These are phyloP conservation scores for Salvia splendens DNA, from an alignment of 257 asterid genomes.

Conservation along the genomic window DNA sequence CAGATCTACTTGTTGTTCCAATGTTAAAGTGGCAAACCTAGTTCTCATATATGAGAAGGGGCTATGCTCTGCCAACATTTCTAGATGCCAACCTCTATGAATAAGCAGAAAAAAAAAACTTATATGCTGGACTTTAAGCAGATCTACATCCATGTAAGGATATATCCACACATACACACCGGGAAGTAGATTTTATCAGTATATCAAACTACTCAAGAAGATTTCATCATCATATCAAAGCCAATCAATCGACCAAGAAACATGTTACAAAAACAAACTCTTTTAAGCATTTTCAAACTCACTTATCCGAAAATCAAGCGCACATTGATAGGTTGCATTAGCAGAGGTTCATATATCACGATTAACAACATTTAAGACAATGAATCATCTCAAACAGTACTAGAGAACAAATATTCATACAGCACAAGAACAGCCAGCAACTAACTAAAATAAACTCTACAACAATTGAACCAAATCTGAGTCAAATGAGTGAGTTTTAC, in stretches of 20 bases:
- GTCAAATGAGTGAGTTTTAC: slow-evolving; percentile 31
- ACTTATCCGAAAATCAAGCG: slow-evolving; percentile 10
- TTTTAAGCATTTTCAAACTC: slow-evolving; percentile 23
- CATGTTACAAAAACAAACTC: neutral
- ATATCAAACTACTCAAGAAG: neutral
- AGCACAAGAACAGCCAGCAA: slow-evolving; percentile 26
- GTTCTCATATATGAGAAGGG: slow-evolving; percentile 1
- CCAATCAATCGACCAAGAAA: neutral
- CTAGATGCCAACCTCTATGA: neutral
- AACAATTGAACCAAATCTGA: slow-evolving; percentile 4
- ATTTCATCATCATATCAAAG: neutral
- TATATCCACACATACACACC: slow-evolving; percentile 2
- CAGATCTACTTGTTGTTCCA: neutral
- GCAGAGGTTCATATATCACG: neutral
- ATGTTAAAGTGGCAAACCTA: slow-evolving; percentile 7
- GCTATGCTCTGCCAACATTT: neutral
- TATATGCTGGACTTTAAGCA: neutral
- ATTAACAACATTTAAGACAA: slow-evolving; percentile 11
- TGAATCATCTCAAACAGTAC: neutral
- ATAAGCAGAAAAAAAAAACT: neutral
- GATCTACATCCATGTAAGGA: slow-evolving; percentile 15
- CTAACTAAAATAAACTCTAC: neutral
- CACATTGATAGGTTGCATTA: neutral
- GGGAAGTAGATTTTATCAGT: slow-evolving; percentile 15
- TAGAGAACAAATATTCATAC: neutral